Conservation (phyloP, 2,329 filamentous ascomycete genomes). For the Fusarium foetens region DNA sequence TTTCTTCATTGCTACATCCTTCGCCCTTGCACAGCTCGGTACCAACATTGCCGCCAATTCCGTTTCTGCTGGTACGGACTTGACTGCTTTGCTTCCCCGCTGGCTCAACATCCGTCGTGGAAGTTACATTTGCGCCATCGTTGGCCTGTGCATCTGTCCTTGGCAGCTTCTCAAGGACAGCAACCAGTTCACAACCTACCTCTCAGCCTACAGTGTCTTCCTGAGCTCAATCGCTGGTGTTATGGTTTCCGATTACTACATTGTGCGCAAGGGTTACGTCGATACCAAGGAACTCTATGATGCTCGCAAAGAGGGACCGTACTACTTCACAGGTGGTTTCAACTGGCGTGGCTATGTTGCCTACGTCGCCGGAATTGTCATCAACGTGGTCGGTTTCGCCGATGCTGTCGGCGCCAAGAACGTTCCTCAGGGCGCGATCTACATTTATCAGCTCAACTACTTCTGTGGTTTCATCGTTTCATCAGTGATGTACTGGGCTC, state of each 20-base stretch:
- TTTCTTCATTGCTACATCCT: constrained; percentile 76
- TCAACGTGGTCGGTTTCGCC: constrained; percentile 92
- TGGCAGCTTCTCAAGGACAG: constrained; percentile 79
- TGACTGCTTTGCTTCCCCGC: constrained; percentile 82
- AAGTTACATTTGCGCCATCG: constrained; percentile 82
- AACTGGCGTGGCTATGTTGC: constrained; percentile 87
- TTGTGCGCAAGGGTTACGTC: constrained; percentile 84
- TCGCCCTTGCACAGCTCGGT: constrained; percentile 82
- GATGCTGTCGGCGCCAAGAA: constrained; percentile 73
- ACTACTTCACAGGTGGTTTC: constrained; percentile 78
- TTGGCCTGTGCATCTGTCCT: constrained; percentile 88
- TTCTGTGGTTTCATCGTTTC: constrained; percentile 85
- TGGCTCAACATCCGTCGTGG: constrained; percentile 88
- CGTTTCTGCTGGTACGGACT: constrained; percentile 83
- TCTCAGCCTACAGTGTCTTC: constrained; percentile 93
- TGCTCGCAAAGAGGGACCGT: constrained; percentile 71
- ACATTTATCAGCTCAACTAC: constrained; percentile 92
- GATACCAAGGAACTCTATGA: constrained; percentile 84
- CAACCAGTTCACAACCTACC: constrained; percentile 90
- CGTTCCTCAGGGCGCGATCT: constrained; percentile 82
- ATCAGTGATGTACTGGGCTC: constrained; percentile 70
- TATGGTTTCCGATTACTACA: constrained; percentile 88
- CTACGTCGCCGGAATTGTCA: constrained; percentile 83
- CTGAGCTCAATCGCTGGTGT: constrained; percentile 94
- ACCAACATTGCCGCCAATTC: constrained; percentile 87